Evolutionary conservation across 495 filamentous ascomycete genomes (phyloP).

Genomic region (Staphylotrichum tortipilum): DNA sequence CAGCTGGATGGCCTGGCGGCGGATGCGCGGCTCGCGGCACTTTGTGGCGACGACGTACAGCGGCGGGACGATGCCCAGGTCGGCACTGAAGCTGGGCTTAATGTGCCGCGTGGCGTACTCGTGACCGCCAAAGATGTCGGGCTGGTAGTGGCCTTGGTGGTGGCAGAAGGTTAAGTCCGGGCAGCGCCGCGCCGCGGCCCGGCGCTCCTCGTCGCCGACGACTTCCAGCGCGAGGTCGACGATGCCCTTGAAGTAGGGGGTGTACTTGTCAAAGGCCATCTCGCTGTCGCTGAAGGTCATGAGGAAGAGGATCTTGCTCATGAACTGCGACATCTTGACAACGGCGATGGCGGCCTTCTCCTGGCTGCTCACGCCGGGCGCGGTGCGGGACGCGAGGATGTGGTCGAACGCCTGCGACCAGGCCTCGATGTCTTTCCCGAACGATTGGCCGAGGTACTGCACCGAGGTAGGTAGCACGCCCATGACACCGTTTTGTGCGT

Average conservation of each 20-base stretch:
- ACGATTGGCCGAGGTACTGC: constrained; percentile 34
- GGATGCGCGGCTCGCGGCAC: constrained; percentile 48
- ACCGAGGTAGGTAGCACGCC: constrained; percentile 40
- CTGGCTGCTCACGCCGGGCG: constrained; percentile 40
- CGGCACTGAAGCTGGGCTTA: constrained; percentile 46
- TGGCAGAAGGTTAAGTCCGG: constrained; percentile 34
- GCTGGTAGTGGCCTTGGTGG: constrained; percentile 28
- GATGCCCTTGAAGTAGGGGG: constrained; percentile 32
- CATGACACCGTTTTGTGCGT: constrained; percentile 35
- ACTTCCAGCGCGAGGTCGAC: constrained; percentile 40
- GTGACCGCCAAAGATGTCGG: constrained; percentile 34
- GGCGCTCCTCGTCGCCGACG: constrained; percentile 40
- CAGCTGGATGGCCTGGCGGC: constrained; percentile 48
- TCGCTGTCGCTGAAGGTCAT: constrained; percentile 45
- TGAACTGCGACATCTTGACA: constrained; percentile 48
- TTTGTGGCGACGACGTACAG: constrained; percentile 50
- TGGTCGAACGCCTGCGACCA: constrained; percentile 46
- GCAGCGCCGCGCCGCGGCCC: constrained; percentile 37
- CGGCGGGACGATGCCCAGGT: constrained; percentile 46
- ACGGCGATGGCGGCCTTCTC: constrained; percentile 47
- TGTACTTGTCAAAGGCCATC: constrained; percentile 38
- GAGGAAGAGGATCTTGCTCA: constrained; percentile 43
- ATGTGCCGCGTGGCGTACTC: constrained; percentile 38
- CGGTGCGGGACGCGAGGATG: constrained; percentile 39
- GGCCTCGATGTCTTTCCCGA: constrained; percentile 38